Base-by-base conservation (phyloP, 2,329 filamentous ascomycete genomes). In the Fusarium torreyae region DNA sequence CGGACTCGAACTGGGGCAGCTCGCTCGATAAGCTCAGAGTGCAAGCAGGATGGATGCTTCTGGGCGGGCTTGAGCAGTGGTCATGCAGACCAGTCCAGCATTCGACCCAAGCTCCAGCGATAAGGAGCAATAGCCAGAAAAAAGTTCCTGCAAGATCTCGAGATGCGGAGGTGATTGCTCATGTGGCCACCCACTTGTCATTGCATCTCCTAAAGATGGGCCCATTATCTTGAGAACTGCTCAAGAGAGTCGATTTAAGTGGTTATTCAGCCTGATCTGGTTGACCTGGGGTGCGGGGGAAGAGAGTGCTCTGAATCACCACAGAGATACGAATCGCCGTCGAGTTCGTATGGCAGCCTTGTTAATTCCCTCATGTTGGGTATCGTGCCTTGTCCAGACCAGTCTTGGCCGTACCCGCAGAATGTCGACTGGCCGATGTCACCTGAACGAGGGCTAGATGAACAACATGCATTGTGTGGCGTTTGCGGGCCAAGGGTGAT, bases 201-300 rank as follows among this genome's bases (percentile, higher is more conserved):
- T 24, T 46, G 45, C 20, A 48, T 28, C 40, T 39, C 17, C n/a
- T 28, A 39, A 22, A 26, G 39, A 49, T 46, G 50, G 43, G 51
- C 34, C 36, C 17, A 62, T 69, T 42, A 43, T 15, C 18, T 22
- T 24, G 33, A 66, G 33, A 36, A 45, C 33, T 31, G 43, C 18
- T 22, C 28, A 20, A 20, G 33, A 66, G 33, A 36, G 43, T 36
- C 34, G 43, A 40, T 40, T 44, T 20, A 34, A 67, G 46, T 45
- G 57, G 39, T 38, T 38, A 56, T 70, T 59, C 62, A 69, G 57
- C 53, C 66, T 53, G 66, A 70, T 70, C 33, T 67, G 63, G 62
- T 24, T 63, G 22, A 43, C 50, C 9, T 48, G 39, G 40, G 33
- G 51, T 59, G 66, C 63, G 51, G 66, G 62, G 62, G 63, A 57